Percentiles rank a stretch among this genome's conserved stretches.
Conservation (phyloP, 805 yeast species). For the Metschnikowia hibisci region DNA sequence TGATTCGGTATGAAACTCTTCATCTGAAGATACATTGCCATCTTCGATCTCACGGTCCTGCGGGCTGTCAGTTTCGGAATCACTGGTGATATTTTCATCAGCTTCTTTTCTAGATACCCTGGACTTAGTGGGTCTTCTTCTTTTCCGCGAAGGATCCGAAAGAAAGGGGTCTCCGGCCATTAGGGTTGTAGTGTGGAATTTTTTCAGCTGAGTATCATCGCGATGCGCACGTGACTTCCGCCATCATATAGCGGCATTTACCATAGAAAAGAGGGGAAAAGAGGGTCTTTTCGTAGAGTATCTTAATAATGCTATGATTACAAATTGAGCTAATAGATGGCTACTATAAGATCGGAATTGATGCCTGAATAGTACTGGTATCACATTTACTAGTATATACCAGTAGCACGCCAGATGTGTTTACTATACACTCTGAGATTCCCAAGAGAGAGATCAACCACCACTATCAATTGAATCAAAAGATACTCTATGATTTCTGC, state of each 20-base stretch:
- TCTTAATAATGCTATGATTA: no score
- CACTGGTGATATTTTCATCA: slow-evolving; percentile 56
- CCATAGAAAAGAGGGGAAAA: no score
- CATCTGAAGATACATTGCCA: slow-evolving; percentile 54
- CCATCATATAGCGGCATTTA: no score
- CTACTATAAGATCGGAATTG: not conserved
- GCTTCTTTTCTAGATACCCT: slow-evolving; percentile 7
- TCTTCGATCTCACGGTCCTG: slow-evolving; percentile 8
- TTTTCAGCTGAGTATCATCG: slow-evolving; percentile 3
- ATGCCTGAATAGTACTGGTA: no score
- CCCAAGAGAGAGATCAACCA: no score
- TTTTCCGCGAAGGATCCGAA: slow-evolving; percentile 54
- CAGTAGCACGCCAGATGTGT: no score
- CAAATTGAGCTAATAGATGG: no score
- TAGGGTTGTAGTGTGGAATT: slow-evolving; percentile 1
- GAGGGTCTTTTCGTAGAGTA: no score
- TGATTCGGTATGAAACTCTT: slow-evolving; percentile 68
- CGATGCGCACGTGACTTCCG: slow-evolving; percentile 5
- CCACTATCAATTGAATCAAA: no score
- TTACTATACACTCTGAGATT: no score
- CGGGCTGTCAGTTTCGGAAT: slow-evolving; percentile 17
- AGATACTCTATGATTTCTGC: no score
- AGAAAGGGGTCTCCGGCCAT: slow-evolving; percentile 63
- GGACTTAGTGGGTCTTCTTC: slow-evolving; percentile 35
- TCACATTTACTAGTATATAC: no score